Percentiles rank a stretch among this genome's conserved stretches.
Evolutionary conservation across 495 filamentous ascomycete species (phyloP).

Genomic region (Neurospora sublineolata): DNA sequence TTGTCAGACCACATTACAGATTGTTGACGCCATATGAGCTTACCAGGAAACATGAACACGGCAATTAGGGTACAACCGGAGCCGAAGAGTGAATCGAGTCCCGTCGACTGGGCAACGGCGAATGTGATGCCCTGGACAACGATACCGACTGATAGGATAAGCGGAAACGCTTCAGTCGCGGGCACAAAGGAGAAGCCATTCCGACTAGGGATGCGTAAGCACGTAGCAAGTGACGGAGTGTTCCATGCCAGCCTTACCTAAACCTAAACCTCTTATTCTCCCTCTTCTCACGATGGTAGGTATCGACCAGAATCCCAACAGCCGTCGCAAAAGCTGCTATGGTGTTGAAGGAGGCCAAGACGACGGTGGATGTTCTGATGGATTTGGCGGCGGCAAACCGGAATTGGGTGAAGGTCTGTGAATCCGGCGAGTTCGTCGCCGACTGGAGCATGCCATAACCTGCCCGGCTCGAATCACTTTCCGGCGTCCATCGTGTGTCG

Average conservation of each 20-base stretch:
- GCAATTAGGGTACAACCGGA: slow-evolving; percentile 29
- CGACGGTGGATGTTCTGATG: slow-evolving; percentile 37
- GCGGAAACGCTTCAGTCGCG: slow-evolving; percentile 30
- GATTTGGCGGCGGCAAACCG: slow-evolving; percentile 34
- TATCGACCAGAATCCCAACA: slow-evolving; percentile 32
- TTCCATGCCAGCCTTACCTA: slow-evolving; percentile 10
- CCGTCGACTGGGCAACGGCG: slow-evolving; percentile 32
- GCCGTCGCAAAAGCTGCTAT: slow-evolving; percentile 35
- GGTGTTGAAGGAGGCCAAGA: slow-evolving; percentile 37
- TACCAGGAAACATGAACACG: slow-evolving; percentile 38
- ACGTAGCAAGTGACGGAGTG: not conserved
- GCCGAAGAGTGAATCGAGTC: slow-evolving; percentile 28
- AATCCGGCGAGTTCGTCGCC: slow-evolving; percentile 18
- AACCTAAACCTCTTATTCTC: slow-evolving; percentile 21
- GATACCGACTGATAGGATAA: slow-evolving; percentile 35
- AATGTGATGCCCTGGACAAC: slow-evolving; percentile 35
- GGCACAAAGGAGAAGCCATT: slow-evolving; percentile 29
- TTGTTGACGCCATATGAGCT: slow-evolving; percentile 1
- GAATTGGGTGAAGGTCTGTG: slow-evolving; percentile 29
- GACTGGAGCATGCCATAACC: slow-evolving; percentile 24
- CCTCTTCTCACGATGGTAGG: slow-evolving; percentile 27
- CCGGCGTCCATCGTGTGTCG: slow-evolving; percentile 18
- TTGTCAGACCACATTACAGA: slow-evolving; percentile 7
- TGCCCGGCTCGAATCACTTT: slow-evolving; percentile 8
- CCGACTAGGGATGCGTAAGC: slow-evolving; percentile 14